These are phyloP conservation scores for Cyberlindnera euphorbiae DNA, from an alignment of 805 yeast species.

Conservation along the genomic window DNA sequence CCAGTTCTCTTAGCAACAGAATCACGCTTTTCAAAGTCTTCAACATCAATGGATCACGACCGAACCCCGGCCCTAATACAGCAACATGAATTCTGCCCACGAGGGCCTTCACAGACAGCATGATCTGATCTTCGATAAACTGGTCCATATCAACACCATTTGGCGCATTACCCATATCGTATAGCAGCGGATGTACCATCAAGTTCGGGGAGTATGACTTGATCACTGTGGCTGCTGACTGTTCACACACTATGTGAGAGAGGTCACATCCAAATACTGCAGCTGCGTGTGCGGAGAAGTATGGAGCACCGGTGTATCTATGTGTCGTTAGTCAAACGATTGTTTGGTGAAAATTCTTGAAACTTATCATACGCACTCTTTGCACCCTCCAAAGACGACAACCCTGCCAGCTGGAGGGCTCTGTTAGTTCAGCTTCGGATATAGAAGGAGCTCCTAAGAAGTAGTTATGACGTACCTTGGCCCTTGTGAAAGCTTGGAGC, in stretches of 20 bases:
- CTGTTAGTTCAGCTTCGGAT: constrained; percentile 42
- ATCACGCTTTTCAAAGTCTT: constrained; percentile 54
- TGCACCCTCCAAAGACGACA: constrained; percentile 89
- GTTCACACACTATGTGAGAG: constrained; percentile 85
- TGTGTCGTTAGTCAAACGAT: constrained; percentile 16
- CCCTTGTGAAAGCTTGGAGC: constrained; percentile 77
- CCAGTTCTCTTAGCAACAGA: constrained; percentile 44
- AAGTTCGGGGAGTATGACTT: constrained; percentile 87
- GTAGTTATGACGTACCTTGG: constrained; percentile 57
- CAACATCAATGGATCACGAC: constrained; percentile 71
- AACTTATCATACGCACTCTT: constrained; percentile 49
- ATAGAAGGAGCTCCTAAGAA: neutral
- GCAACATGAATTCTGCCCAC: constrained; percentile 71
- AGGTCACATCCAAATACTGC: constrained; percentile 84
- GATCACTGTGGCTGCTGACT: constrained; percentile 70
- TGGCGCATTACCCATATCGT: constrained; percentile 34
- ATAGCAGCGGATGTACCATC: constrained; percentile 92
- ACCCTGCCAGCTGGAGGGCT: constrained; percentile 59
- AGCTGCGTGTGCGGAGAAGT: constrained; percentile 80
- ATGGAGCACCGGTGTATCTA: constrained; percentile 96
- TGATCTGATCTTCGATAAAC: constrained; percentile 38
- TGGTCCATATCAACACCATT: constrained; percentile 12
- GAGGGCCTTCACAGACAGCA: constrained; percentile 52
- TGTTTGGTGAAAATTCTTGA: neutral
- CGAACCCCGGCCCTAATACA: constrained; percentile 92